Conservation (phyloP, 164 flowering plant genomes). For the Magnolia officinalis region DNA sequence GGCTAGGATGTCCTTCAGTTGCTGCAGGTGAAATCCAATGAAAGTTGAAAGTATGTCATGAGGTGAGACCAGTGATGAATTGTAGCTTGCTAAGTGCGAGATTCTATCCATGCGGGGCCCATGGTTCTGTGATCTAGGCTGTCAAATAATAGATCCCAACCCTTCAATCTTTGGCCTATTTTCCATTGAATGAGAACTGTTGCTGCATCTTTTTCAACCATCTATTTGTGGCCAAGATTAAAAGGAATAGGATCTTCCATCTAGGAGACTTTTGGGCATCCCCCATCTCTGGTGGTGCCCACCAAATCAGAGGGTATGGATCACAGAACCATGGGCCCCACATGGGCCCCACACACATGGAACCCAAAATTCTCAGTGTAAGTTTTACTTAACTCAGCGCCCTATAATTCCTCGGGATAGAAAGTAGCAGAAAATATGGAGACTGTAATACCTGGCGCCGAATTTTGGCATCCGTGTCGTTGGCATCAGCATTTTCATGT, state of each 20-base stretch:
- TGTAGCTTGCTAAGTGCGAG: not conserved
- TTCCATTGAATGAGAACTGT: not conserved
- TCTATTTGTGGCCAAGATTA: no score
- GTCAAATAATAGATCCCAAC: no score
- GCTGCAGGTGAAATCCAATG: slow-evolving; percentile 39
- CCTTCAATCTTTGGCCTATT: not conserved
- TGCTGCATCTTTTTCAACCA: not conserved
- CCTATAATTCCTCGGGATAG: no score
- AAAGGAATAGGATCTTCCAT: not conserved
- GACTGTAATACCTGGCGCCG: slow-evolving; percentile 53
- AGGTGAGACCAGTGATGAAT: no score
- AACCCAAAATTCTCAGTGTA: not conserved
- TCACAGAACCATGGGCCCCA: not conserved
- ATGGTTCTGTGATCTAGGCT: not conserved
- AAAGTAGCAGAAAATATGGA: not conserved
- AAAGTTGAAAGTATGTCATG: not conserved
- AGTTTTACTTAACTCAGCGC: no score
- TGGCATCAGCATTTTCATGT: slow-evolving; percentile 21
- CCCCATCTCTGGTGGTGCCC: not conserved
- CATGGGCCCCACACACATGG: not conserved
- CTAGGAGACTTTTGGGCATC: not conserved
- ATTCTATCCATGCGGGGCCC: not conserved
- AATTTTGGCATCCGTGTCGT: slow-evolving; percentile 36
- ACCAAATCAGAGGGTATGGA: not conserved
- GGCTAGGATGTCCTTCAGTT: slow-evolving; percentile 79